Evolutionary conservation across 805 yeast species (phyloP).

Genomic region (Candida cerambycidarum): DNA sequence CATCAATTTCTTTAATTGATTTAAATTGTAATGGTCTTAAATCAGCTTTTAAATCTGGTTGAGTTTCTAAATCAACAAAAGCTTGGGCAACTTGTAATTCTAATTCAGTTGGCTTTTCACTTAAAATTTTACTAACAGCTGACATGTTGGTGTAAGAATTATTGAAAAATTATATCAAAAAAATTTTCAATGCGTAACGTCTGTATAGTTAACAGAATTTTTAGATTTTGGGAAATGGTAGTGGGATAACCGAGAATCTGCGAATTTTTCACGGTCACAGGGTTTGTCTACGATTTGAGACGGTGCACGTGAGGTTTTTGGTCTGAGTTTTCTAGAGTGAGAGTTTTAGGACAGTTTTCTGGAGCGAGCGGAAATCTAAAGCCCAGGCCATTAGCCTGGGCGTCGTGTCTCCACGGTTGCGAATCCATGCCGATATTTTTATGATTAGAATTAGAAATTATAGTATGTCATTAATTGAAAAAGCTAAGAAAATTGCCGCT

Average conservation of each 20-base stretch:
- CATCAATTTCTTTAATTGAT: constrained; percentile 97
- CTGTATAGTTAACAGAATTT: not conserved
- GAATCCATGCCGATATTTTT: no score
- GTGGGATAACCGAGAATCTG: not conserved
- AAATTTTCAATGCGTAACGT: constrained; percentile 3
- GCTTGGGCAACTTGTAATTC: constrained; percentile 99
- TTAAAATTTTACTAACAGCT: constrained; percentile 93
- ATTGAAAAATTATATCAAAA: constrained; percentile 6
- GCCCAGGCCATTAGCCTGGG: no score
- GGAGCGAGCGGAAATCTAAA: no score
- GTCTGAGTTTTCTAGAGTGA: no score
- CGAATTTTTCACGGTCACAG: not conserved
- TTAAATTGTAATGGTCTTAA: constrained; percentile 98
- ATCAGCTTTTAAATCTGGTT: constrained; percentile 96
- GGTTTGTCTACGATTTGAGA: not conserved
- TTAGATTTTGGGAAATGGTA: not conserved
- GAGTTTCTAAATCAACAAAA: constrained; percentile 92
- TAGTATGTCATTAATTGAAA: constrained; percentile 49
- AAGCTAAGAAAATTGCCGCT: constrained; percentile 89
- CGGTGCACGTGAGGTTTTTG: no score
- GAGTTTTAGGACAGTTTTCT: no score
- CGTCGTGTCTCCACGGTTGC: no score
- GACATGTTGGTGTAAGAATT: constrained; percentile 61
- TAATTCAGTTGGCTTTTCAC: constrained; percentile 95
- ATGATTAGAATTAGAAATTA: constrained; percentile 9